Evolutionary conservation across 768 basidiomycete species (phyloP).

Genomic region (Coprinellus micaceus): DNA sequence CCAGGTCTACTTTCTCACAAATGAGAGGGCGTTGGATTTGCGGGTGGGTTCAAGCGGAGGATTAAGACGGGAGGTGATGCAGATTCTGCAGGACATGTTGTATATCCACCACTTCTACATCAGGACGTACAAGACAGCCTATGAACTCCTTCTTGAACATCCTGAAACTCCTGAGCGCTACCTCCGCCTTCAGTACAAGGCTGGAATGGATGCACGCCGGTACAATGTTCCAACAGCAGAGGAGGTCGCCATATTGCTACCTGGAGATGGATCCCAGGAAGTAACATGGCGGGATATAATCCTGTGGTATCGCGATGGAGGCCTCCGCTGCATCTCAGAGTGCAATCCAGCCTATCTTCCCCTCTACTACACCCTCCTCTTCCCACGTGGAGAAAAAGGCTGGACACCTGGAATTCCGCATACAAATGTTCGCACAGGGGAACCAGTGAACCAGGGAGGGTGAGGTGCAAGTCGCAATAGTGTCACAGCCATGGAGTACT

Average conservation of each 20-base stretch:
- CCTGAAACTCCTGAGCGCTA: not conserved
- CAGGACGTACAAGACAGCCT: slow-evolving; percentile 10
- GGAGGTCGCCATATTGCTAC: slow-evolving; percentile 36
- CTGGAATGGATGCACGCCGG: slow-evolving; percentile 26
- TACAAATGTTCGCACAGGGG: not conserved
- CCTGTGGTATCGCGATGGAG: slow-evolving; percentile 16
- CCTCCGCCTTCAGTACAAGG: slow-evolving; percentile 12
- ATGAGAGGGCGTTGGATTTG: slow-evolving; percentile 3
- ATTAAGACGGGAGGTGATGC: slow-evolving; percentile 5
- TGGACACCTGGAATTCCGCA: slow-evolving; percentile 45
- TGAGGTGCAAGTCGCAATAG: not conserved
- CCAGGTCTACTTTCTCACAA: slow-evolving; percentile 13
- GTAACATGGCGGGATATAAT: slow-evolving; percentile 30
- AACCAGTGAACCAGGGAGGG: not conserved
- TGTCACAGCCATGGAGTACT: not conserved
- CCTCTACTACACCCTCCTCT: slow-evolving; percentile 43
- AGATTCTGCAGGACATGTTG: slow-evolving; percentile 11
- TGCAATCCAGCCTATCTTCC: slow-evolving; percentile 31
- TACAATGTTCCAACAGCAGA: slow-evolving; percentile 43
- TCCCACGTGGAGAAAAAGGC: slow-evolving; percentile 36
- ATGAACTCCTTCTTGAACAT: slow-evolving; percentile 1
- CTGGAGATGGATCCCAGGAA: slow-evolving; percentile 20
- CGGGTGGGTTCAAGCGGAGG: not conserved
- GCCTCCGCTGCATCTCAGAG: slow-evolving; percentile 29
- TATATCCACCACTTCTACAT: slow-evolving; percentile 7